Evolutionary conservation across 306 rosid genomes (phyloP).

Genomic region (Vigna angularis): DNA sequence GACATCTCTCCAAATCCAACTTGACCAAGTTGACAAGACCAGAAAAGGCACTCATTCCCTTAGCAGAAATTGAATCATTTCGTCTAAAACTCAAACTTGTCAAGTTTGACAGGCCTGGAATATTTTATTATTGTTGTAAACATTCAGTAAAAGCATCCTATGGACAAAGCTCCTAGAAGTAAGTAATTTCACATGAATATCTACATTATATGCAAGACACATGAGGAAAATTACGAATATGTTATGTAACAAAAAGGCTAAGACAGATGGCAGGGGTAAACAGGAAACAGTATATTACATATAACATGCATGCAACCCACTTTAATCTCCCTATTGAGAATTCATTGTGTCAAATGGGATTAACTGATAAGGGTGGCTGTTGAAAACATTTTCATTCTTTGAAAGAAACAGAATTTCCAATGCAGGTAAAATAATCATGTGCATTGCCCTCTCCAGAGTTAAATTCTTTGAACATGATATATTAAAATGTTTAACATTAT

Average conservation of each 20-base stretch:
- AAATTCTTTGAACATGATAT: constrained; percentile 32
- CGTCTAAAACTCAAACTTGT: constrained; percentile 85
- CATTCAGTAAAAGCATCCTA: constrained; percentile 25
- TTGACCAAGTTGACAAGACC: constrained; percentile 73
- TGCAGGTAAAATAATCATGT: constrained; percentile 15
- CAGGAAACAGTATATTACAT: constrained; percentile 1
- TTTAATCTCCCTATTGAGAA: constrained; percentile 23
- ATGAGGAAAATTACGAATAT: constrained; percentile 4
- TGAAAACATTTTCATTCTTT: constrained; percentile 8
- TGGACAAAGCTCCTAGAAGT: constrained; percentile 10
- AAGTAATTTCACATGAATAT: constrained; percentile 22
- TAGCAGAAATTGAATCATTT: constrained; percentile 80
- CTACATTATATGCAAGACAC: constrained; percentile 13
- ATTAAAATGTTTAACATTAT: constrained; percentile 14
- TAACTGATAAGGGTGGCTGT: background rate
- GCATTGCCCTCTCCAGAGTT: constrained; percentile 18
- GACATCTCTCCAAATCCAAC: constrained; percentile 96
- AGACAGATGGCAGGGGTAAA: constrained; percentile 20
- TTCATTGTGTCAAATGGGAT: constrained; percentile 9
- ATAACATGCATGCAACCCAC: constrained; percentile 12
- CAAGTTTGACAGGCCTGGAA: constrained; percentile 83
- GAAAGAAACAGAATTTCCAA: background rate
- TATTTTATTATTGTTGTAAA: constrained; percentile 41
- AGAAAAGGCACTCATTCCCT: constrained; percentile 79
- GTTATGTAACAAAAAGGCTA: background rate